Evolutionary conservation across 2,329 filamentous ascomycete genomes (phyloP), one percentile per base, ranked within the genome.

Genomic region (Biscogniauxia marginata): DNA sequence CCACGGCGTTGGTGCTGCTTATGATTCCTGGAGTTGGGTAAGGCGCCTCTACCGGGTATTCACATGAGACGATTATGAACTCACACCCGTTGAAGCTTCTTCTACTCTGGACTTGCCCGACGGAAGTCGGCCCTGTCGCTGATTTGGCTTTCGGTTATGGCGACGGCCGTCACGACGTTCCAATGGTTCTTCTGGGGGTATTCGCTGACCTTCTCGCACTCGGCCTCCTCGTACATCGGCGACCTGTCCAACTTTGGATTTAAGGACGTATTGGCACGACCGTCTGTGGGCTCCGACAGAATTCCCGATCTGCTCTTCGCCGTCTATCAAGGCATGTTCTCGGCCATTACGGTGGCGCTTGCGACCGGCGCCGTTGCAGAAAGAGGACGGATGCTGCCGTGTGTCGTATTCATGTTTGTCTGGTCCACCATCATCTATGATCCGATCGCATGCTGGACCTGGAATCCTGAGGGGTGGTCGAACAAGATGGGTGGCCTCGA

Each of bases 101-200:
- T 96, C 81, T 96, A 96, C 77, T 96, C 91, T 11, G 92, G 92
- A 59, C 85, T 96, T 19, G 91, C 92, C 19, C 87, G 92, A 59
- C 83, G 92, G 70, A 96, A 96, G 77, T 96, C 91, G 0, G 92
- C 92, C 7, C 79, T 96, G 52, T 95, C 91, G 20, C 79, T 96
- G 59, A 91, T 96, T 73, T 96, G 91, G 91, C 85, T 96, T 21
- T 93, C 90, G 3, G 80, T 96, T 70, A 96, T 96, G 89, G 84
- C 91, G 19, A 85, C 87, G 1, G 91, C 88, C 11, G 88, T 96
- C 50, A 87, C 91, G 34, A 88, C 86, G 22, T 96, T 96, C 74
- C 91, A 96, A 73, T 96, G 92, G 92, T 96, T 96, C 79, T 91
- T 95, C 79, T 95, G 90, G 90, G 90, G 90, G 44, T 95, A 91